Conservation (phyloP, 2,329 filamentous ascomycete genomes). For the Fusarium hainanense region DNA sequence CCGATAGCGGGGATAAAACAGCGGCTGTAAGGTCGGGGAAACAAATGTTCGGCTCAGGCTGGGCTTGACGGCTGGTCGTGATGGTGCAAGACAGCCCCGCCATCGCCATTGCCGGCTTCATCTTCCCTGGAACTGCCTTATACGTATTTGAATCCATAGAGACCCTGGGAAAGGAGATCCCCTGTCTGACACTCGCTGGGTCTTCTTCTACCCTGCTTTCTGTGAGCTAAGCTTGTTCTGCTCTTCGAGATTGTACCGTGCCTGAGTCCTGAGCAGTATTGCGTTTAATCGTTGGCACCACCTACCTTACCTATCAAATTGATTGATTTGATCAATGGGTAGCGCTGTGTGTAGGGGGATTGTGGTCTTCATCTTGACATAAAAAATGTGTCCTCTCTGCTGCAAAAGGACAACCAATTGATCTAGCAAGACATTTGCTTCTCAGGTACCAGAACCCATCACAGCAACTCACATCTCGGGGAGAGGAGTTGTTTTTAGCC, state of each 20-base stretch:
- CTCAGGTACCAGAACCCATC: conserved; percentile 34
- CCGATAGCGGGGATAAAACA: conserved; percentile 33
- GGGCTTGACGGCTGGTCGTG: conserved; percentile 23
- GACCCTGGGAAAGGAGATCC: conserved; percentile 36
- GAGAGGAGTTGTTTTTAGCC: conserved; percentile 14
- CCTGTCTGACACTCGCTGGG: conserved; percentile 41
- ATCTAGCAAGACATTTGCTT: neutral
- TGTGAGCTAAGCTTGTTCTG: neutral
- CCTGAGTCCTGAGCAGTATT: neutral
- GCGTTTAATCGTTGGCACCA: neutral
- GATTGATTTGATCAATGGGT: neutral
- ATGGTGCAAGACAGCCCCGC: conserved; percentile 15
- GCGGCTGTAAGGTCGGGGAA: conserved; percentile 18
- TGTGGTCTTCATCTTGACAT: neutral
- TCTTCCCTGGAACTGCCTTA: conserved; percentile 34
- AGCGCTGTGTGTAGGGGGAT: neutral
- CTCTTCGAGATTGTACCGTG: neutral
- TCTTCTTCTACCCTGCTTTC: neutral
- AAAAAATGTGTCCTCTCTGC: neutral
- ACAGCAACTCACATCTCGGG: conserved; percentile 1
- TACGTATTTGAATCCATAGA: conserved; percentile 29
- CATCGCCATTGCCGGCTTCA: conserved; percentile 26
- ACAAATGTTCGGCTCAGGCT: conserved; percentile 32
- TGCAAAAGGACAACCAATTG: neutral
- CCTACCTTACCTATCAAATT: neutral